Conservation (phyloP, 495 filamentous ascomycete genomes). For the Talaromyces stipitatus region DNA sequence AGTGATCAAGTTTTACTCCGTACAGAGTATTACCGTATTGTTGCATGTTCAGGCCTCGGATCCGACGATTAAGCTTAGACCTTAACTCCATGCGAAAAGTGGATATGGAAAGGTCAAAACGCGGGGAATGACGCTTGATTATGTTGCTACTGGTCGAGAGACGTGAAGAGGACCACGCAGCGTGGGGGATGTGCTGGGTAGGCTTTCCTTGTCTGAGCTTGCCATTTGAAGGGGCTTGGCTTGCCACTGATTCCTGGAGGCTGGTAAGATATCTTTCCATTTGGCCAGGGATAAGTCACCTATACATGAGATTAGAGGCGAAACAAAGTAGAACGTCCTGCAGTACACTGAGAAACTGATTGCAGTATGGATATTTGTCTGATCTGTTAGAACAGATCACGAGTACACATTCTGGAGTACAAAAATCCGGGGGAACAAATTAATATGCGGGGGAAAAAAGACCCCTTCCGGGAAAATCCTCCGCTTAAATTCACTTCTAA, state of each 20-base stretch:
- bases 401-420: too few relatives aligned
- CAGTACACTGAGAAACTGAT: too few relatives aligned
- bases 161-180: not conserved
- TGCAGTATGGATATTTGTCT: too few relatives aligned
- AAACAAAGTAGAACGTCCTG: too few relatives aligned
- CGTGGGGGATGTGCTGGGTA: not conserved
- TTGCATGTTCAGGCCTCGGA: not conserved
- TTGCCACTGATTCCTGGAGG: not conserved
- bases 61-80: not conserved
- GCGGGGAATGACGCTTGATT: not conserved
- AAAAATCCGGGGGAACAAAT: not conserved
- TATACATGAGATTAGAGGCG: too few relatives aligned
- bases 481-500: not conserved
- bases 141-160: not conserved
- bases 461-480: not conserved
- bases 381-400: too few relatives aligned
- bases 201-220: not conserved
- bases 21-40: too few relatives aligned
- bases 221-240: not conserved
- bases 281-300: too few relatives aligned
- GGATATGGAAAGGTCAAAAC: not conserved
- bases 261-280: too few relatives aligned
- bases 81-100: not conserved
- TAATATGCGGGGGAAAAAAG: not conserved
- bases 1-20: too few relatives aligned